phyloP scores from a whole-genome alignment of 805 yeast species.

The Ogataea trehaloabstinens region DNA sequence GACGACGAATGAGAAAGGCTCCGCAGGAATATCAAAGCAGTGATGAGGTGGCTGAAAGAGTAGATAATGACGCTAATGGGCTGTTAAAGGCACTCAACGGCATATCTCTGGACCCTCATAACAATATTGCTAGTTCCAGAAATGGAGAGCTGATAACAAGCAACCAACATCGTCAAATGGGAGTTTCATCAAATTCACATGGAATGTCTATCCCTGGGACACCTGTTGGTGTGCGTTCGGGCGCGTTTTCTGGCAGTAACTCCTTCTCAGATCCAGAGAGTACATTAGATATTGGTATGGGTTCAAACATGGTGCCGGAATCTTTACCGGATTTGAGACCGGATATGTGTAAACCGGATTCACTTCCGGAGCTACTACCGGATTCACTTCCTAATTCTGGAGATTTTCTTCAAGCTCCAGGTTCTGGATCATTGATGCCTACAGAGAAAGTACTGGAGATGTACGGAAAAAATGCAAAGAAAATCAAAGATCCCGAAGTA shows the following conservation, averaged over 20 bases:
- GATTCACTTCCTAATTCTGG: neutral
- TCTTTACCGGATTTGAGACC: neutral
- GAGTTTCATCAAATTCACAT: no score
- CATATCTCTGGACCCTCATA: no score
- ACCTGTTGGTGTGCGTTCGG: neutral
- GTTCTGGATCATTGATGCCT: slow-evolving; percentile 36
- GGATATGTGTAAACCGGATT: neutral
- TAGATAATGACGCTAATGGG: no score
- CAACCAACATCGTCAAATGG: no score
- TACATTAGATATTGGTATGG: neutral
- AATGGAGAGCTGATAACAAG: no score
- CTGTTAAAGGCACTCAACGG: no score
- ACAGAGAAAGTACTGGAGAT: slow-evolving; percentile 71
- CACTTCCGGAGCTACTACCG: neutral
- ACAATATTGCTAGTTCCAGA: no score
- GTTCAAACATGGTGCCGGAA: neutral
- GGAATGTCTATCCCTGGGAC: neutral
- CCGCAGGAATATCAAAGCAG: no score
- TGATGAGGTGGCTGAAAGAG: no score
- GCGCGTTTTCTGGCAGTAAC: neutral
- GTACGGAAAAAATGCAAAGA: slow-evolving; percentile 82
- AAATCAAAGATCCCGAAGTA: slow-evolving; percentile 81
- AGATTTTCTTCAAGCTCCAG: slow-evolving; percentile 6
- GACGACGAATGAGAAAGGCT: no score
- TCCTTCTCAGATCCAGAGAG: neutral